Evolutionary conservation across 106 monocot species (phyloP).

Genomic region (Gastrodia elata): DNA sequence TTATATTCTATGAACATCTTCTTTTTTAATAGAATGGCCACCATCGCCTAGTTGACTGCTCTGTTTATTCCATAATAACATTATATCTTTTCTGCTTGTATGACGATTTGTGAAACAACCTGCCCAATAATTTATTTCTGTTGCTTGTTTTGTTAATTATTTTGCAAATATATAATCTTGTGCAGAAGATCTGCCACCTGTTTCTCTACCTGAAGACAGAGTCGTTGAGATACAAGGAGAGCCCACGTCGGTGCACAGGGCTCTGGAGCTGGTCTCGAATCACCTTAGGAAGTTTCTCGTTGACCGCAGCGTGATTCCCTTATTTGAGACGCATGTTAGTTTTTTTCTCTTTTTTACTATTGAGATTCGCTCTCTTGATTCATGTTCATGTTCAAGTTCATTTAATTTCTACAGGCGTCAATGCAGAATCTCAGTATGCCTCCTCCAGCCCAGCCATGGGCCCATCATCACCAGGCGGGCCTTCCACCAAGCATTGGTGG

Average conservation of each 20-base stretch:
- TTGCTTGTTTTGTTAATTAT: too few species aligned
- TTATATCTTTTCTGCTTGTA: too few species aligned
- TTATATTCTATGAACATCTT: too few species aligned
- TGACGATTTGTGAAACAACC: too few species aligned
- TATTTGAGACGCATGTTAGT: slow-evolving; percentile 33
- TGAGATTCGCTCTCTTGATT: neutral
- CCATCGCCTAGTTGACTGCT: too few species aligned
- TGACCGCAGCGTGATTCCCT: slow-evolving; percentile 51
- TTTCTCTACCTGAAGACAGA: slow-evolving; percentile 61
- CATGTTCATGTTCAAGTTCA: neutral
- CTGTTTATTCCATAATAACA: too few species aligned
- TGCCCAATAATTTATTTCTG: too few species aligned
- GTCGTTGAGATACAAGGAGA: slow-evolving; percentile 75
- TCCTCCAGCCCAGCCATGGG: slow-evolving; percentile 63
- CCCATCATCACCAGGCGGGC: slow-evolving; percentile 53
- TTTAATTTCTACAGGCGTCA: slow-evolving; percentile 28
- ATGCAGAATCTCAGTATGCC: slow-evolving; percentile 50
- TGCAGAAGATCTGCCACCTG: slow-evolving; percentile 58
- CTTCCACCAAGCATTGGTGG: slow-evolving; percentile 38
- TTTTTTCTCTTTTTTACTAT: neutral
- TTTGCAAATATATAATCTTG: slow-evolving; percentile 5
- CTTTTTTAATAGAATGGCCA: too few species aligned
- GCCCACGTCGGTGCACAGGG: slow-evolving; percentile 36
- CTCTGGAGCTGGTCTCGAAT: slow-evolving; percentile 39
- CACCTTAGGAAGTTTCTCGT: slow-evolving; percentile 64